Evolutionary conservation across 164 flowering plant species (phyloP).

Genomic region (Warburgia ugandensis): DNA sequence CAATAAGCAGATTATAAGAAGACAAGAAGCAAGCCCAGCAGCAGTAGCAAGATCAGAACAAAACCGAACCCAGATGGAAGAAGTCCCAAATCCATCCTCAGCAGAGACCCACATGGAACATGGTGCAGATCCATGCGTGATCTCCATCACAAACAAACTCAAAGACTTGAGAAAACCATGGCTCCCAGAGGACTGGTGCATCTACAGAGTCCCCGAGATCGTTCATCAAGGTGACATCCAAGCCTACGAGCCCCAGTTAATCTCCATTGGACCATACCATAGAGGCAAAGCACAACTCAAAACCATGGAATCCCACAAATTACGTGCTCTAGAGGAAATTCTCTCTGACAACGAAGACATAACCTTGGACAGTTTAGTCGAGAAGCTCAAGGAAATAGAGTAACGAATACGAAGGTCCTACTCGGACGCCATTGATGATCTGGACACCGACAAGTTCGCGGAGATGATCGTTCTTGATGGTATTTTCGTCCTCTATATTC

Average conservation of each 20-base stretch:
- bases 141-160: background rate
- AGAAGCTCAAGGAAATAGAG: conserved; percentile 24
- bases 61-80: too few species aligned
- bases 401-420: conserved; percentile 4
- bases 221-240: conserved; percentile 29
- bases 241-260: conserved; percentile 37
- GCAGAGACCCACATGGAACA: too few species aligned
- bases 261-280: conserved; percentile 57
- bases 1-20: too few species aligned
- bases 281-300: conserved; percentile 23
- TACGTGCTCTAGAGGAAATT: conserved; percentile 21
- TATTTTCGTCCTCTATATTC: conserved; percentile 2
- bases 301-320: conserved; percentile 42
- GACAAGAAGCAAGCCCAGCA: too few species aligned
- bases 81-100: too few species aligned
- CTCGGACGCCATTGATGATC: background rate
- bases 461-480: conserved; percentile 5
- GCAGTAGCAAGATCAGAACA: too few species aligned
- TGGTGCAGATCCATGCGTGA: background rate
- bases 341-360: conserved; percentile 4
- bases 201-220: conserved; percentile 35
- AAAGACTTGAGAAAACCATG: background rate
- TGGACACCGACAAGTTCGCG: background rate
- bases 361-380: conserved; percentile 18
- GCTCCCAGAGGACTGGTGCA: background rate